These are phyloP conservation scores for Ogataea wickerhamii DNA, from an alignment of 805 yeast species.

Conservation along the genomic window DNA sequence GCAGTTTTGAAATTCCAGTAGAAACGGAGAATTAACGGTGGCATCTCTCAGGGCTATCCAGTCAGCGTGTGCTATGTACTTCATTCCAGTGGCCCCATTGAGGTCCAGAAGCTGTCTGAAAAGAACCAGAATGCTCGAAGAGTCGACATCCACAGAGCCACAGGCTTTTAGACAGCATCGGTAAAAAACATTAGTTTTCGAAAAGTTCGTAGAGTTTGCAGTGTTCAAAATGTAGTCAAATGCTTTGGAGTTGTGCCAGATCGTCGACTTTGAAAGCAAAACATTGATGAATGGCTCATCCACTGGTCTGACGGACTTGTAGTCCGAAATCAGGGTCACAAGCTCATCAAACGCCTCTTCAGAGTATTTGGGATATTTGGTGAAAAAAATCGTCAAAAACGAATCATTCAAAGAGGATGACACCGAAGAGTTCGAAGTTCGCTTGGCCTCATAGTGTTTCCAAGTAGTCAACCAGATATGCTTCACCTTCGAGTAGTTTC, in stretches of 20 bases:
- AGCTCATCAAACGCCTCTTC: slow-evolving; percentile 55
- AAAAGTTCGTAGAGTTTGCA: slow-evolving; percentile 53
- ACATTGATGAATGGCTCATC: slow-evolving; percentile 85
- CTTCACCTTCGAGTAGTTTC: slow-evolving; percentile 54
- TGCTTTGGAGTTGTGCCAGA: slow-evolving; percentile 66
- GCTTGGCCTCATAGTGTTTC: slow-evolving; percentile 47
- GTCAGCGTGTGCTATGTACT: slow-evolving; percentile 74
- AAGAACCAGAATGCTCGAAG: slow-evolving; percentile 46
- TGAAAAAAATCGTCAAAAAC: slow-evolving; percentile 66
- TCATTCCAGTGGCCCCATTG: slow-evolving; percentile 50
- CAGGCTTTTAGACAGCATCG: slow-evolving; percentile 70
- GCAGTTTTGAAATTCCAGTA: slow-evolving; percentile 27
- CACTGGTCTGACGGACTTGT: slow-evolving; percentile 53
- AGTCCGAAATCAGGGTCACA: slow-evolving; percentile 51
- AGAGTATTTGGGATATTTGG: slow-evolving; percentile 47
- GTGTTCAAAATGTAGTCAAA: slow-evolving; percentile 60
- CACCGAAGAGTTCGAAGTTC: slow-evolving; percentile 60
- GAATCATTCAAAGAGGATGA: slow-evolving; percentile 69
- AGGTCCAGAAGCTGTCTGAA: slow-evolving; percentile 34
- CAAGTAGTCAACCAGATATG: slow-evolving; percentile 63
- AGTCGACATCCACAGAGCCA: slow-evolving; percentile 56
- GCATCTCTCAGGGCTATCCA: slow-evolving; percentile 84
- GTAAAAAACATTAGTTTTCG: slow-evolving; percentile 64
- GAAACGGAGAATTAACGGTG: slow-evolving; percentile 47
- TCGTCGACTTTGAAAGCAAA: slow-evolving; percentile 58